Base-by-base conservation (phyloP, 768 basidiomycete genomes). In the Tylopilus vinaceipallidus region DNA sequence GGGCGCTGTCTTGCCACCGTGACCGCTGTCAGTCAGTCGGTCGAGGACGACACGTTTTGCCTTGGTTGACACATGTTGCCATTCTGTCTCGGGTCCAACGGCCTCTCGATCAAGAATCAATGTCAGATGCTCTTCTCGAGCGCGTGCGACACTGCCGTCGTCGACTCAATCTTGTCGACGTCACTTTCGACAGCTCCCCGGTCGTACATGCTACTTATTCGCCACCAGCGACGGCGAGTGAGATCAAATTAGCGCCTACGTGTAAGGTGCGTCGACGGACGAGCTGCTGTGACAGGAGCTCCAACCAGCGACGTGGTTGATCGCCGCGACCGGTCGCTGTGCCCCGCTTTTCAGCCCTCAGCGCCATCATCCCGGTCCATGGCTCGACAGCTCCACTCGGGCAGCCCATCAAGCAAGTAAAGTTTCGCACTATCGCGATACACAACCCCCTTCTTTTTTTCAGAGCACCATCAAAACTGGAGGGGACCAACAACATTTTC, bases 91-190 rank as follows among this genome's bases (percentile, higher is more conserved):
- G 43, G 42, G 20, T 30, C n/a, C 35, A 39, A 24, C 9, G 8
- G 1, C n/a, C 6, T 16, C 39, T 42, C 40, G 26, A 39, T 45
- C 40, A 35, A 36, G 33, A 39, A 27, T n/a, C n/a, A 20, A 12
- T 37, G 45, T 47, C 47, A 35, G 39, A 8, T 19, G 17, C n/a
- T n/a, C n/a, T 16, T 37, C 47, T 47, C 47, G 38, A 37, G 9
- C 19, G 19, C 16, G 27, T 41, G 24, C 9, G n/a, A 22, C 22
- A n/a, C 13, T 20, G 40, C 40, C n/a, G 34, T 11, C 12, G n/a
- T 32, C 30, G 41, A 20, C 24, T 34, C 35, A 16, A 36, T 33
- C 34, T 34, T 30, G 38, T 20, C 33, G 42, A 33, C 4, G 23
- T 42, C 14, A 19, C 20, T 19, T 44, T 43, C 20, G 48, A 30